These are phyloP conservation scores for Cutaneotrichosporon arboriforme DNA, from an alignment of 1,284 basidiomycete species.

Conservation along the genomic window DNA sequence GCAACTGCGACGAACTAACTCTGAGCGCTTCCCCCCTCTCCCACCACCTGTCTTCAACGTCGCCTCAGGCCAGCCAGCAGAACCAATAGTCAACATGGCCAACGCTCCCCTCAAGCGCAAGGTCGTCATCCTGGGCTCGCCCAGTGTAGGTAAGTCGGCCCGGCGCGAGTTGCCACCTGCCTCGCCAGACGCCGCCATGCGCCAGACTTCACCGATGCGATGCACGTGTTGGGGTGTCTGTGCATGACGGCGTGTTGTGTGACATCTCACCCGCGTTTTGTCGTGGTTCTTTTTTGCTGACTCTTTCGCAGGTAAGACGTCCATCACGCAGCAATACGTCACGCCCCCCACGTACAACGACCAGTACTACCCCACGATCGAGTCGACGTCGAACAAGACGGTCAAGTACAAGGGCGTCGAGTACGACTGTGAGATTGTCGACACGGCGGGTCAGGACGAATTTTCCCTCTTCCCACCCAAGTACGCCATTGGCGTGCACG, in stretches of 20 bases:
- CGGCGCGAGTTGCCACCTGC: neutral
- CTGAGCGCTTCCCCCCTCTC: neutral
- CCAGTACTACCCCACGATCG: slow-evolving; percentile 91
- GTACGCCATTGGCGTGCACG: slow-evolving; percentile 75
- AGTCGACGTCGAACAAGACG: slow-evolving; percentile 77
- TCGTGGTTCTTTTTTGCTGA: neutral
- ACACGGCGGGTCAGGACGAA: slow-evolving; percentile 94
- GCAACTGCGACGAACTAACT: neutral
- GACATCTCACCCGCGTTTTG: no score
- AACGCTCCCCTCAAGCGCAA: slow-evolving; percentile 60
- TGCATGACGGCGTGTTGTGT: no score
- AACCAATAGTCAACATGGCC: slow-evolving; percentile 1
- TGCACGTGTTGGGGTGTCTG: no score
- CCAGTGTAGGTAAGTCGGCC: slow-evolving; percentile 64
- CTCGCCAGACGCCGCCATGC: no score
- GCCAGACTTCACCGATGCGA: no score
- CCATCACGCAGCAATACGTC: slow-evolving; percentile 67
- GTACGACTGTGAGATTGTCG: slow-evolving; percentile 95
- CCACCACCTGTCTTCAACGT: neutral
- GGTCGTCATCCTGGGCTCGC: slow-evolving; percentile 72
- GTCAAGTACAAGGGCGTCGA: slow-evolving; percentile 77
- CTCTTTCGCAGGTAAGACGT: slow-evolving; percentile 65
- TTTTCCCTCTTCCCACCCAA: slow-evolving; percentile 76
- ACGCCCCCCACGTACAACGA: slow-evolving; percentile 64
- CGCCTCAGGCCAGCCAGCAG: neutral